Evolutionary conservation across 2,329 filamentous ascomycete species (phyloP).

Genomic region (Penicillium sp.): DNA sequence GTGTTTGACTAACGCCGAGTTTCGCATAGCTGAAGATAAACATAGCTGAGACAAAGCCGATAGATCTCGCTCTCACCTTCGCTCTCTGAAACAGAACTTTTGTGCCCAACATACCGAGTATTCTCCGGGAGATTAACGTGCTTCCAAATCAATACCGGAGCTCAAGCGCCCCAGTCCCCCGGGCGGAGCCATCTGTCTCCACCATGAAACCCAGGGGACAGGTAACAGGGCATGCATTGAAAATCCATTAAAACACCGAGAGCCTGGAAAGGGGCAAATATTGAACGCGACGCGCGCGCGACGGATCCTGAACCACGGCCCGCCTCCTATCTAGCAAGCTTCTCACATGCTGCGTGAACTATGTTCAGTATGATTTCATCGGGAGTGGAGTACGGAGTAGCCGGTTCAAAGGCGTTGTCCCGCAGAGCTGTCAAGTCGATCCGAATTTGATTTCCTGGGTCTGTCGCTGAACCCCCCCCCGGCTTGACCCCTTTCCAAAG

Average conservation of each 20-base stretch:
- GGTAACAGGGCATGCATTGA: constrained; percentile 7
- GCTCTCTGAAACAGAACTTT: neutral
- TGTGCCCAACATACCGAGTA: neutral
- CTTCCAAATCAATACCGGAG: neutral
- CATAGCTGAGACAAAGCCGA: neutral
- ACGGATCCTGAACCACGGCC: constrained; percentile 12
- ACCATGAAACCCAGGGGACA: constrained; percentile 8
- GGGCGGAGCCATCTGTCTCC: neutral
- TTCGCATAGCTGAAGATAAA: neutral
- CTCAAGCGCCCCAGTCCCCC: neutral
- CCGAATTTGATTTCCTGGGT: constrained; percentile 5
- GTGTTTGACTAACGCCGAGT: neutral
- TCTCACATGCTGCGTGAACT: neutral
- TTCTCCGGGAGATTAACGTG: neutral
- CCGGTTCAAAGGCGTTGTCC: neutral
- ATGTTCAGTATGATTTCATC: neutral
- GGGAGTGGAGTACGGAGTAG: neutral
- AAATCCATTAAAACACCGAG: constrained; percentile 10
- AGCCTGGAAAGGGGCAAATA: constrained; percentile 5
- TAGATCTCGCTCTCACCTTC: neutral
- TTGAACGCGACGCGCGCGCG: constrained; percentile 7
- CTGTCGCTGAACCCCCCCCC: neutral
- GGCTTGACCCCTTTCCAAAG: neutral
- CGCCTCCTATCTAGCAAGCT: constrained; percentile 3
- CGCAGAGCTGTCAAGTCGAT: constrained; percentile 11